phyloP scores from a whole-genome alignment of 176 grass and related monocot species.

The Avena eriantha region DNA sequence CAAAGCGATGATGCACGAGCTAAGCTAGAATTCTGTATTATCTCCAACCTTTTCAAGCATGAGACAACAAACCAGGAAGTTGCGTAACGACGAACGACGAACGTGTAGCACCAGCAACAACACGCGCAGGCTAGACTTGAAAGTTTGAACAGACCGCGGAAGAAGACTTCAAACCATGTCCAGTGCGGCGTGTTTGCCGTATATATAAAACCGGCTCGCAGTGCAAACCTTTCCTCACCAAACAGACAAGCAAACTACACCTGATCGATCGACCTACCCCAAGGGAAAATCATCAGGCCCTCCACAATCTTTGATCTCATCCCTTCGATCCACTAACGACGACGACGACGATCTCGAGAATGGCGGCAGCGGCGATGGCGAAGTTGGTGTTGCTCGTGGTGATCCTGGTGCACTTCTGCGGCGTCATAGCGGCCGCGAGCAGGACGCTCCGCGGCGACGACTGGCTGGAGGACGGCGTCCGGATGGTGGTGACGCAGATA shows the following conservation, averaged over 20 bases:
- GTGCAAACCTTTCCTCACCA: not conserved
- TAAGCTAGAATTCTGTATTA: not conserved
- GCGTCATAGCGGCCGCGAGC: not conserved
- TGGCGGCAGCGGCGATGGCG: not conserved
- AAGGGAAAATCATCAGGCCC: not conserved
- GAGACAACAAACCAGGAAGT: not conserved
- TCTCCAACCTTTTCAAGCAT: not conserved
- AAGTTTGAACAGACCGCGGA: not conserved
- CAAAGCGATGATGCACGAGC: not conserved
- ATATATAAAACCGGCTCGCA: not conserved
- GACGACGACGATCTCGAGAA: not conserved
- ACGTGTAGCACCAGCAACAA: not conserved
- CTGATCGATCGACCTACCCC: not conserved
- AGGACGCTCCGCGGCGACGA: not conserved
- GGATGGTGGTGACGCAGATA: constrained; percentile 1
- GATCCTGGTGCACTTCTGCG: not conserved
- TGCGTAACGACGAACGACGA: not conserved
- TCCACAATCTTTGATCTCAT: not conserved
- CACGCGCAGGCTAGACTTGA: not conserved
- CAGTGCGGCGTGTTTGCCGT: not conserved
- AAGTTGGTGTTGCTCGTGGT: not conserved
- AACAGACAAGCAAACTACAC: no score
- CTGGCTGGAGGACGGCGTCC: constrained; percentile 16
- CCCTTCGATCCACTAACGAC: not conserved
- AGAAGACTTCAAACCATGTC: not conserved